Percentiles rank a stretch among this genome's conserved stretches.
Evolutionary conservation across 148 eudicot genomes (phyloP).

Genomic region (Rheum nobile): DNA sequence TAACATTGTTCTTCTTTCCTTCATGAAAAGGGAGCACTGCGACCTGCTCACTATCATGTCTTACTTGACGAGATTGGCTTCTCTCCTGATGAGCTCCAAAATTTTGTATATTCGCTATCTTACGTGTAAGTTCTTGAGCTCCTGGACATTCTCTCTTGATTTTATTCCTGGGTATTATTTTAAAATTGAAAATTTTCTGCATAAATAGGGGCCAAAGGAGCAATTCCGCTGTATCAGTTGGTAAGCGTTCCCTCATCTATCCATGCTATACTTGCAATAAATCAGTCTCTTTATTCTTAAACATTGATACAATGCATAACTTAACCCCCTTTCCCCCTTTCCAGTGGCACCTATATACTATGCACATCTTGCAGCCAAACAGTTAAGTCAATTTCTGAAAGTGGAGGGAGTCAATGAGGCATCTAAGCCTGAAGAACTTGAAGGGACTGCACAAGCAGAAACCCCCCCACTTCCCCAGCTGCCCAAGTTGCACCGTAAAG

Average conservation of each 20-base stretch:
- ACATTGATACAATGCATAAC: conserved; percentile 2
- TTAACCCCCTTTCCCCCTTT: conserved; percentile 2
- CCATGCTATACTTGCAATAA: conserved; percentile 8
- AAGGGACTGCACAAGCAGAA: conserved; percentile 8
- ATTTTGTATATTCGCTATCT: conserved; percentile 66
- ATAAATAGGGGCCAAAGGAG: conserved; percentile 70
- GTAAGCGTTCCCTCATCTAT: conserved; percentile 24
- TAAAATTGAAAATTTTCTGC: not conserved
- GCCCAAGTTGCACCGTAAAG: conserved; percentile 21
- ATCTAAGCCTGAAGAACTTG: conserved; percentile 14
- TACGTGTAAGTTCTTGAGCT: conserved; percentile 57
- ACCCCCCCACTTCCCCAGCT: conserved; percentile 18
- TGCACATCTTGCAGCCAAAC: conserved; percentile 33
- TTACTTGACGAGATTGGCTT: conserved; percentile 97
- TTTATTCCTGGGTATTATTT: not conserved
- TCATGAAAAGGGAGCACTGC: conserved; percentile 62
- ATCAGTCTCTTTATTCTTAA: not conserved
- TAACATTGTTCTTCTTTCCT: conserved; percentile 1
- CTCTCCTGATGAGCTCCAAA: conserved; percentile 77
- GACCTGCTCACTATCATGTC: conserved; percentile 93
- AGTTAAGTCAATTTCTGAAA: conserved; percentile 25
- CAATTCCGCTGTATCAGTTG: conserved; percentile 69
- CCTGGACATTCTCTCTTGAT: not conserved
- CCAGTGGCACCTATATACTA: conserved; percentile 89
- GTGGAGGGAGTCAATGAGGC: conserved; percentile 20